A percentile compares a stretch with the other conserved stretches of the same genome.
Conservation (phyloP, 2,329 filamentous ascomycete species). For the Sporothrix euskadiensis region DNA sequence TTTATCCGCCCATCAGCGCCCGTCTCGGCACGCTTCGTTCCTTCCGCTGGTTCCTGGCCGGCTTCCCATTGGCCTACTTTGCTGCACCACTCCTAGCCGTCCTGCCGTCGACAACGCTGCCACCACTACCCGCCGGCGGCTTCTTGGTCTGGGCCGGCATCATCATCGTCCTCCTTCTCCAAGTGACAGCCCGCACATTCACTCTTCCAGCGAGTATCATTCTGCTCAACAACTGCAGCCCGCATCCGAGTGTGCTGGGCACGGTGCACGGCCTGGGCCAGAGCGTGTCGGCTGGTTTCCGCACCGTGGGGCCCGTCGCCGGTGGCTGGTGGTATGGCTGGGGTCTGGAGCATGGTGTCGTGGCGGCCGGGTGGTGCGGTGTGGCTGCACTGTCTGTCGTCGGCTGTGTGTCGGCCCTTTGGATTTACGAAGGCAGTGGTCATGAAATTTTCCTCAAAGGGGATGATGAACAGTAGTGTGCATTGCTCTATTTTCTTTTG, state of each 20-base stretch:
- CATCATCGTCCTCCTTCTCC: constrained; percentile 51
- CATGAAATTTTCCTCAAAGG: constrained; percentile 59
- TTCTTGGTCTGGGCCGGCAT: constrained; percentile 62
- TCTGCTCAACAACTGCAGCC: constrained; percentile 60
- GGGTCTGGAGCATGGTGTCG: constrained; percentile 48
- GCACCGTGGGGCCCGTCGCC: constrained; percentile 53
- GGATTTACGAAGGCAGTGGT: constrained; percentile 64
- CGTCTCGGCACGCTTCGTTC: constrained; percentile 65
- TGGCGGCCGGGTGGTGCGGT: constrained; percentile 52
- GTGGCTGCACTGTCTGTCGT: constrained; percentile 53
- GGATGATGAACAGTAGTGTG: constrained; percentile 39
- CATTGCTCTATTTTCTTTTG: not conserved
- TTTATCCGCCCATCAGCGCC: constrained; percentile 66
- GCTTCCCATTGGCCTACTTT: constrained; percentile 68
- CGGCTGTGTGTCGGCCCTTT: constrained; percentile 60
- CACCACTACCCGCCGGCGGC: constrained; percentile 46
- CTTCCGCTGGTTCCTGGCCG: constrained; percentile 64
- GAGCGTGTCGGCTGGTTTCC: constrained; percentile 52
- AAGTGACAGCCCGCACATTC: constrained; percentile 74
- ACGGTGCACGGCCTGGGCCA: constrained; percentile 50
- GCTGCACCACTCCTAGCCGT: constrained; percentile 67
- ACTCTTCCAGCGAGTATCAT: constrained; percentile 59
- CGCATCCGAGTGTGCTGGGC: constrained; percentile 57
- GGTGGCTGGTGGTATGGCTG: constrained; percentile 53
- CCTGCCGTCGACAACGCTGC: constrained; percentile 50